Conservation (phyloP, 345 rosid species). For the Arabidopsis thaliana region DNA sequence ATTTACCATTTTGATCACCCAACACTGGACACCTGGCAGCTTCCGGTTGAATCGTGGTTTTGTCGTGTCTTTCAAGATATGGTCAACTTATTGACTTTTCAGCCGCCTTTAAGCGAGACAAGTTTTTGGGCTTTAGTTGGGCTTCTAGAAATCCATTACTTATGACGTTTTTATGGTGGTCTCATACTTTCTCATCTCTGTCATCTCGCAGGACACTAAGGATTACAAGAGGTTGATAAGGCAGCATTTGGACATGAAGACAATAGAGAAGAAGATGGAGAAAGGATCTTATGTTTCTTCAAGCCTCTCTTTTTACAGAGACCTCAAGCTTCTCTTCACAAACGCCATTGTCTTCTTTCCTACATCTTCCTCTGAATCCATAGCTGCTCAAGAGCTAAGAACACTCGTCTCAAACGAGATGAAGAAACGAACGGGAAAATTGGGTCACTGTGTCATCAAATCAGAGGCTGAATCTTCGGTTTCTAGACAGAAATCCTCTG, state of each 20-base stretch:
- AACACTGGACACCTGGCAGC: constrained; percentile 39
- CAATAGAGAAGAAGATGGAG: constrained; percentile 55
- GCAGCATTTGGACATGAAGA: constrained; percentile 68
- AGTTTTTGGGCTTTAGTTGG: constrained; percentile 29
- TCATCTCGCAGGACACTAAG: constrained; percentile 48
- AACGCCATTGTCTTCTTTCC: constrained; percentile 71
- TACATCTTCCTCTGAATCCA: constrained; percentile 51
- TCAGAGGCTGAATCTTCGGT: constrained; percentile 47
- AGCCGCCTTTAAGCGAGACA: constrained; percentile 11
- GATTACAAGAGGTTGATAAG: constrained; percentile 54
- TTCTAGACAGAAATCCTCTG: constrained; percentile 50
- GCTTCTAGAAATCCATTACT: constrained; percentile 18
- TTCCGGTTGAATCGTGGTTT: constrained; percentile 42
- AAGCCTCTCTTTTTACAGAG: constrained; percentile 58
- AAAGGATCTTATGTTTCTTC: constrained; percentile 57
- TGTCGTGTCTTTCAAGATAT: constrained; percentile 41
- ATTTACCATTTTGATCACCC: constrained; percentile 20
- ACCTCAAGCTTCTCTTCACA: constrained; percentile 70
- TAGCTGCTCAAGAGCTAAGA: constrained; percentile 60
- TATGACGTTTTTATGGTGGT: neutral
- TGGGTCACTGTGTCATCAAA: constrained; percentile 25
- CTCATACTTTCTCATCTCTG: neutral
- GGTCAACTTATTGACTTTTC: constrained; percentile 41
- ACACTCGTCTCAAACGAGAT: constrained; percentile 49
- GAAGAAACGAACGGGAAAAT: constrained; percentile 36